Evolutionary conservation across 345 rosid genomes (phyloP).

Genomic region (Bruguiera gymnorhiza): DNA sequence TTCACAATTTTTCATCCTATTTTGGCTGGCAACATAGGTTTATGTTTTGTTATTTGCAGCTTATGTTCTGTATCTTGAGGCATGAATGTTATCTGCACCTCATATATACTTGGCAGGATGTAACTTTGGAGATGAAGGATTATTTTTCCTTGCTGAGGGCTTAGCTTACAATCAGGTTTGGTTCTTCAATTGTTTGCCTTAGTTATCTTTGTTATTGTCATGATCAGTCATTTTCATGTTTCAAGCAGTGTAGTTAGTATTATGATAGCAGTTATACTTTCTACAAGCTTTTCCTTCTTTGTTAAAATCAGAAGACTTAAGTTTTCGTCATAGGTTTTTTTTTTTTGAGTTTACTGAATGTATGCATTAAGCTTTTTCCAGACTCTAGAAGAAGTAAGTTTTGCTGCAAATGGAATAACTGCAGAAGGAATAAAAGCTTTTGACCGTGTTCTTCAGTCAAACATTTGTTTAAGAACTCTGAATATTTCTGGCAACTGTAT

Average conservation of each 20-base stretch:
- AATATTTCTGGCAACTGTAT: slow-evolving; percentile 91
- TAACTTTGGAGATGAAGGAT: slow-evolving; percentile 92
- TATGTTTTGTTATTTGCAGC: no score
- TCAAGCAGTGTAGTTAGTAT: not conserved
- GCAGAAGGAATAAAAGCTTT: slow-evolving; percentile 82
- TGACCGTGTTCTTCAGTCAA: slow-evolving; percentile 82
- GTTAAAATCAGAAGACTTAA: not conserved
- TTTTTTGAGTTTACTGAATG: slow-evolving; percentile 10
- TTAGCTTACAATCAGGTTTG: slow-evolving; percentile 87
- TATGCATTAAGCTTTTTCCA: slow-evolving; percentile 28
- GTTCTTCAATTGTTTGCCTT: slow-evolving; percentile 6
- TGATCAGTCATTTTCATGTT: slow-evolving; percentile 3
- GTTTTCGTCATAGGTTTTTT: slow-evolving; percentile 1
- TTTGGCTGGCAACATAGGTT: not conserved
- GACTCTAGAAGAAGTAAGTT: slow-evolving; percentile 86
- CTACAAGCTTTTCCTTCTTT: not conserved
- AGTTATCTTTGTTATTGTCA: not conserved
- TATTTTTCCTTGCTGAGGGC: slow-evolving; percentile 81
- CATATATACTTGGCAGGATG: slow-evolving; percentile 49
- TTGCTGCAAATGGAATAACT: slow-evolving; percentile 94
- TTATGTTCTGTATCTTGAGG: not conserved
- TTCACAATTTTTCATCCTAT: not conserved
- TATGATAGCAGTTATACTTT: not conserved
- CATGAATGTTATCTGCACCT: slow-evolving; percentile 19
- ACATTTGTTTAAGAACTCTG: slow-evolving; percentile 59